Evolutionary conservation across 352 stramenopile species (phyloP).

Genomic region (Blastocystis sp.): DNA sequence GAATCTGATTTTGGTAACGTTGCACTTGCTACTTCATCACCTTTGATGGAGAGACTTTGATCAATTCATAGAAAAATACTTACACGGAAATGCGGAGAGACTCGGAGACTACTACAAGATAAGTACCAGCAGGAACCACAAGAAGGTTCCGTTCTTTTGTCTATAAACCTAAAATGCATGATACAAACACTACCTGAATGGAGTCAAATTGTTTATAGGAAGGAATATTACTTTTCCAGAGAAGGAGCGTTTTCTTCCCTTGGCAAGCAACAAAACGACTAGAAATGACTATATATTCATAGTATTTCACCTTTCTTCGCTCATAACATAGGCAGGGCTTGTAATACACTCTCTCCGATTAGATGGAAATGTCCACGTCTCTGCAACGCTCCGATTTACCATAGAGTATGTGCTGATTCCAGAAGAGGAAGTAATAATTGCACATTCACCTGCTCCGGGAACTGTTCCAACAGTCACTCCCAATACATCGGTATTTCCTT

Average conservation of each 20-base stretch:
- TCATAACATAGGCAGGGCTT: not conserved
- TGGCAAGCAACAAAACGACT: constrained; percentile 34
- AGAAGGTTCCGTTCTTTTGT: constrained; percentile 5
- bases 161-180: not conserved
- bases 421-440: constrained; percentile 25
- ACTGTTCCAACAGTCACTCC: not conserved
- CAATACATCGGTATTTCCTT: constrained; percentile 21
- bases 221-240: constrained; percentile 7
- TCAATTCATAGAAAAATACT: not conserved
- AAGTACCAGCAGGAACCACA: not conserved
- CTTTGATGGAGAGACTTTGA: not conserved
- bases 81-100: not conserved
- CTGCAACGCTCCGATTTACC: not conserved
- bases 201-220: constrained; percentile 14
- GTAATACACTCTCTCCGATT: constrained; percentile 16
- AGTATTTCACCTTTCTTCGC: not conserved
- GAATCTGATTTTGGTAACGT: not conserved
- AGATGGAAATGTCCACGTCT: constrained; percentile 44
- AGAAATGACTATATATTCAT: not conserved
- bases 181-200: not conserved
- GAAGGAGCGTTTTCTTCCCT: not conserved
- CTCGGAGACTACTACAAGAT: constrained; percentile 2
- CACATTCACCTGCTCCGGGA: constrained; percentile 26
- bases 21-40: not conserved
- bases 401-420: constrained; percentile 21